phyloP scores from a whole-genome alignment of 768 basidiomycete genomes.

The Suillus occidentalis region DNA sequence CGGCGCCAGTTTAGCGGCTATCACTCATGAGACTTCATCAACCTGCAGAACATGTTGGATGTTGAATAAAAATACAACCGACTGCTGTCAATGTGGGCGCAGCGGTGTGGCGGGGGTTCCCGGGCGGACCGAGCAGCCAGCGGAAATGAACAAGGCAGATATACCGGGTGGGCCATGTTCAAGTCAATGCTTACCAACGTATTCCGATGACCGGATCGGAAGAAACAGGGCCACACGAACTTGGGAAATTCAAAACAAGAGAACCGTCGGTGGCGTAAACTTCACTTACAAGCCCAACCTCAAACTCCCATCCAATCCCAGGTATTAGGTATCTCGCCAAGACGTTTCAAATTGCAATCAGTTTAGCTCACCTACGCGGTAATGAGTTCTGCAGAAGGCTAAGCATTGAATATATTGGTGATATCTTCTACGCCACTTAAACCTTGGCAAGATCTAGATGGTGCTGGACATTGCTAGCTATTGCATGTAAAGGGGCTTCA shows the following conservation, averaged over 20 bases:
- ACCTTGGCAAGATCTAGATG: background rate
- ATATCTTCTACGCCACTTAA: conserved; percentile 2
- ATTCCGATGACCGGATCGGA: background rate
- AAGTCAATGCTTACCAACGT: conserved; percentile 1
- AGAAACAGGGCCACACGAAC: background rate
- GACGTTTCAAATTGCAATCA: background rate
- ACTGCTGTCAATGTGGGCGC: background rate
- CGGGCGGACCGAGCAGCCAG: background rate
- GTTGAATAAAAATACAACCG: background rate
- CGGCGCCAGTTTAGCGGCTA: background rate
- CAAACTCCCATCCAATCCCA: background rate
- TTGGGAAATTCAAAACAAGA: conserved; percentile 2
- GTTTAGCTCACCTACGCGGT: conserved; percentile 3
- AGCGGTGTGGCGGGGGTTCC: background rate
- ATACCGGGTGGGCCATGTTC: background rate
- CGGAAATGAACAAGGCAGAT: background rate
- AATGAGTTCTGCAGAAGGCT: background rate
- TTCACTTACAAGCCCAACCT: background rate
- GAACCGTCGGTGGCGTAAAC: background rate
- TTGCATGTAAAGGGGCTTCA: background rate
- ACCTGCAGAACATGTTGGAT: background rate
- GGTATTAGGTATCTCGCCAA: background rate
- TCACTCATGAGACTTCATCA: background rate
- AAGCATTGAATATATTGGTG: background rate
- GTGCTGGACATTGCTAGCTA: background rate